Conservation (phyloP, 768 basidiomycete genomes). For the Xerocomellus dryophilus region DNA sequence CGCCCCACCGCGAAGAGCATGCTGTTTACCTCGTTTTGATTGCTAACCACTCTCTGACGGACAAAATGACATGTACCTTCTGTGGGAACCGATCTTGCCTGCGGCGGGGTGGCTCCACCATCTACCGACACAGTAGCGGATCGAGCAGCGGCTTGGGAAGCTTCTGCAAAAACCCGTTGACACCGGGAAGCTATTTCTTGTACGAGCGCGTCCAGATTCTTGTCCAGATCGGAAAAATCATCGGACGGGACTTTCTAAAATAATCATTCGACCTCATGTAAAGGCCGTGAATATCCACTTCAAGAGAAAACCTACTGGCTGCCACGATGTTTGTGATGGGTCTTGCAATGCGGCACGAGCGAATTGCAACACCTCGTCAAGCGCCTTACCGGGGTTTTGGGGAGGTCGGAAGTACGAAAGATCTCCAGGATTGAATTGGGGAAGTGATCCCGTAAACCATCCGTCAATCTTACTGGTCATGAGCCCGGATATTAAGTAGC, state of each 20-base stretch:
- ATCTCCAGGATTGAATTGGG: constrained; percentile 34
- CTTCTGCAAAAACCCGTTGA: constrained; percentile 58
- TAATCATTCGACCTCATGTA: constrained; percentile 30
- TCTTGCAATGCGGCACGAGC: constrained; percentile 49
- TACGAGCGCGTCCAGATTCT: constrained; percentile 64
- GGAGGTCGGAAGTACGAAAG: constrained; percentile 25
- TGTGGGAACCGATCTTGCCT: constrained; percentile 32
- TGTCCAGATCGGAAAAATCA: constrained; percentile 57
- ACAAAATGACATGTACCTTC: constrained; percentile 36
- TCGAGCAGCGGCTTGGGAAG: constrained; percentile 60
- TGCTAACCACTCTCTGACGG: constrained; percentile 52
- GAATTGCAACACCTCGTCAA: constrained; percentile 42
- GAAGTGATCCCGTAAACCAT: constrained; percentile 68
- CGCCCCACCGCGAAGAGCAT: constrained; percentile 23
- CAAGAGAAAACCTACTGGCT: constrained; percentile 45
- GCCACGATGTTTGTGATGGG: constrained; percentile 47
- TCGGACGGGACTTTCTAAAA: constrained; percentile 46
- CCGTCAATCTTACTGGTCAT: constrained; percentile 66
- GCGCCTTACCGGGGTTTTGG: constrained; percentile 19
- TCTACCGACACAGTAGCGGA: constrained; percentile 45
- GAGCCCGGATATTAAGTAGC: constrained; percentile 72
- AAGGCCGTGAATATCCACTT: constrained; percentile 23
- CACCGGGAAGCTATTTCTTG: constrained; percentile 61
- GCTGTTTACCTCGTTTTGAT: constrained; percentile 49
- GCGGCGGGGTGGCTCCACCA: constrained; percentile 30